phyloP scores from a whole-genome alignment of 345 rosid genomes.

The Brassica napus region Da-Ae NC_063448.1:45374501-45375000 shows the following conservation, averaged over 20 bases:
- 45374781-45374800: background rate
- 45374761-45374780: background rate
- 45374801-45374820: conserved; percentile 75
- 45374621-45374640: conserved; percentile 76
- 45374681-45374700: conserved; percentile 87
- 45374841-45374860: conserved; percentile 96
- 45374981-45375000: background rate
- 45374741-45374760: background rate
- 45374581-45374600: conserved; percentile 80
- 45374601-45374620: conserved; percentile 88
- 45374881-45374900: conserved; percentile 84
- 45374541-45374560: conserved; percentile 96
- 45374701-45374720: conserved; percentile 81
- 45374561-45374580: conserved; percentile 86
- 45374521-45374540: conserved; percentile 80
- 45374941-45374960: background rate
- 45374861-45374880: conserved; percentile 98
- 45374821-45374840: conserved; percentile 80
- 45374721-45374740: conserved; percentile 75
- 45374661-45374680: conserved; percentile 74
- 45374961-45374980: conserved; percentile 18
- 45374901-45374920: conserved; percentile 80
- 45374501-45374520: conserved; percentile 70
- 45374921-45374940: conserved; percentile 73
- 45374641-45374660: conserved; percentile 86